Evolutionary conservation across 208 protist species (phyloP), one percentile per base, ranked within the genome.

Genomic region (Trypanosoma boissoni): DNA sequence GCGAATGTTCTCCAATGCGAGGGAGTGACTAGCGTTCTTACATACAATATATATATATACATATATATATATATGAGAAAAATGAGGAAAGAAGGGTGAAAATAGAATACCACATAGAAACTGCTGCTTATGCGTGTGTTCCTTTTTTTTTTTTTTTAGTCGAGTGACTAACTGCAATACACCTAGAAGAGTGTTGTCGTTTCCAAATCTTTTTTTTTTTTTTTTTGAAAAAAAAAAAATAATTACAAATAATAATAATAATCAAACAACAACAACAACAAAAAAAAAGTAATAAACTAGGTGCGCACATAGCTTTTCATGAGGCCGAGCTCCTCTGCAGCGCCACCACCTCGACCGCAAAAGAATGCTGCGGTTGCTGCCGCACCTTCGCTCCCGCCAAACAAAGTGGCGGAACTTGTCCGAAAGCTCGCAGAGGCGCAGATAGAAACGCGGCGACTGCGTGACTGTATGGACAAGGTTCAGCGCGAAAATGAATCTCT

Each of bases 401-500:
- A 68, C 10, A 70, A 78, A 27, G 78, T 91, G 16, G 84, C 80
- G 2, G 77, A 80, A 45, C 70, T 92, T 27, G 80, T 88, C 23
- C 71, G 78, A 2, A 78, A 87, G 66, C 74, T 92, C 3, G 85
- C 85, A 8, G 78, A 86, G 67, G 53, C 81, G 6, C 78, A 75
- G 32, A 62, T 66, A 44, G 72, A 78, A 29, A 65, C 75, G 4
- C 68, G 69, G 14, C 72, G 63, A 32, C 55, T 88, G 27, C 62
- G 74, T 39, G 37, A 71, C 36, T 60, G 58, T 20, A 56, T 83
- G 29, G 62, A 68, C 10, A 20, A 51, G 49, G 28, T 63, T 24
- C 58, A 83, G 32, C 21, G 26, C 7, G 43, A 67, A 26, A 61
- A 64, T 39, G 34, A 39, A 12, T 39, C 34, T 16, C 34, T 6